Conservation (phyloP, 192 early-diverging fungal genomes). For the Haplosporangium gracile region DNA sequence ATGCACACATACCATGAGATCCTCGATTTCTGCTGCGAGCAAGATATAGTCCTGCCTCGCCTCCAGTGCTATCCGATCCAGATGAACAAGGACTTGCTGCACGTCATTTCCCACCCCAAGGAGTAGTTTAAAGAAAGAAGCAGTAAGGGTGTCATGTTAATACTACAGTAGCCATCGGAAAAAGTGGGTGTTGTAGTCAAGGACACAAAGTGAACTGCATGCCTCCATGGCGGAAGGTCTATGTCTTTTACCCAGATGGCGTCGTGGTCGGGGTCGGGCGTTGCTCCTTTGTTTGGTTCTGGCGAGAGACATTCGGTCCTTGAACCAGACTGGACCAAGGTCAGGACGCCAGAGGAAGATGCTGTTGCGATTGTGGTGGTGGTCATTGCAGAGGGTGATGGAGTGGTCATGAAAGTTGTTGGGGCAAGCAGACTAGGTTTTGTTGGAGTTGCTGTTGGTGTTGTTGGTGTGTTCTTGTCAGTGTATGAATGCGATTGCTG, state of each 20-base stretch:
- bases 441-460: not conserved
- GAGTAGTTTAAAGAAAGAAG: no score
- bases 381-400: not conserved
- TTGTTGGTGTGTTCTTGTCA: not conserved
- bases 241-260: conserved; percentile 26
- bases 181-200: not conserved
- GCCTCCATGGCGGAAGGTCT: not conserved
- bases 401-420: not conserved
- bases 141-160: not conserved
- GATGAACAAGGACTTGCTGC: conserved; percentile 60
- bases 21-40: conserved; percentile 64
- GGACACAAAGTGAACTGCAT: not conserved
- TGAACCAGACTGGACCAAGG: conserved; percentile 22
- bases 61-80: conserved; percentile 54
- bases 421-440: not conserved
- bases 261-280: conserved; percentile 30
- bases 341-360: conserved; percentile 9
- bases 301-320: conserved; percentile 15
- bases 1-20: conserved; percentile 57
- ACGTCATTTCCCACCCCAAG: not conserved
- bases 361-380: not conserved
- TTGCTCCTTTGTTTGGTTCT: conserved; percentile 14
- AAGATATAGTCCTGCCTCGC: conserved; percentile 49
- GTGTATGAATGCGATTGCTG: not conserved
- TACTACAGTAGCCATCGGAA: not conserved